Evolutionary conservation across 805 yeast genomes (phyloP).

Genomic region (Candida vartiovaarae): DNA sequence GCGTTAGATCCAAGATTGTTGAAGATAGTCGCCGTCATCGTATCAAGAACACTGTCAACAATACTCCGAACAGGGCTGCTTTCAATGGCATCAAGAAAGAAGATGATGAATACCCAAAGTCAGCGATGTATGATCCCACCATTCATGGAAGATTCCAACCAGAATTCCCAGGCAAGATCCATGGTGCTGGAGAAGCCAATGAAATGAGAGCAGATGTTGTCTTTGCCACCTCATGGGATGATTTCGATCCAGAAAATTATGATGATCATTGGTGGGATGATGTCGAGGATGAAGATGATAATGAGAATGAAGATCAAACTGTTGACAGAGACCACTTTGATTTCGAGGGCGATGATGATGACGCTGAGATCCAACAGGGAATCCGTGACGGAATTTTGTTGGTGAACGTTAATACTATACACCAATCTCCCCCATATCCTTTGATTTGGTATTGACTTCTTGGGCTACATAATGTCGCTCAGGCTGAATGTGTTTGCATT

Average conservation of each 20-base stretch:
- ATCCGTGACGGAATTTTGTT: too few relatives aligned
- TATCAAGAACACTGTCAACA: slow-evolving; percentile 37
- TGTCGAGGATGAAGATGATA: background rate
- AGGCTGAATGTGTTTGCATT: too few relatives aligned
- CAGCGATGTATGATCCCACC: slow-evolving; percentile 5
- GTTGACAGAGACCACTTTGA: background rate
- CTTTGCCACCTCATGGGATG: background rate
- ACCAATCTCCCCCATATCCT: too few relatives aligned
- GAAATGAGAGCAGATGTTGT: background rate
- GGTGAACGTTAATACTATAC: too few relatives aligned
- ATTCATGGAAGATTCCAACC: slow-evolving; percentile 1
- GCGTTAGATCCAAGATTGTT: slow-evolving; percentile 36
- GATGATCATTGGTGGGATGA: background rate
- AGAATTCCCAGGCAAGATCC: background rate
- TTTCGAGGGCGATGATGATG: background rate
- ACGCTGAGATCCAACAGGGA: background rate
- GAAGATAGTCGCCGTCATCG: slow-evolving; percentile 28
- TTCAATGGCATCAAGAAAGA: slow-evolving; percentile 29
- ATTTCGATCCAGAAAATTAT: background rate
- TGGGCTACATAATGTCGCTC: too few relatives aligned
- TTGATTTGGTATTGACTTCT: too few relatives aligned
- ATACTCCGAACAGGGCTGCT: slow-evolving; percentile 55
- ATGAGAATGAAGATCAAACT: background rate
- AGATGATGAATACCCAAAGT: slow-evolving; percentile 22
- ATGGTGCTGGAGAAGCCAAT: background rate